Evolutionary conservation across 768 basidiomycete species (phyloP), one percentile per base, ranked within the genome.

Genomic region (Tricholoma flavovirens): DNA sequence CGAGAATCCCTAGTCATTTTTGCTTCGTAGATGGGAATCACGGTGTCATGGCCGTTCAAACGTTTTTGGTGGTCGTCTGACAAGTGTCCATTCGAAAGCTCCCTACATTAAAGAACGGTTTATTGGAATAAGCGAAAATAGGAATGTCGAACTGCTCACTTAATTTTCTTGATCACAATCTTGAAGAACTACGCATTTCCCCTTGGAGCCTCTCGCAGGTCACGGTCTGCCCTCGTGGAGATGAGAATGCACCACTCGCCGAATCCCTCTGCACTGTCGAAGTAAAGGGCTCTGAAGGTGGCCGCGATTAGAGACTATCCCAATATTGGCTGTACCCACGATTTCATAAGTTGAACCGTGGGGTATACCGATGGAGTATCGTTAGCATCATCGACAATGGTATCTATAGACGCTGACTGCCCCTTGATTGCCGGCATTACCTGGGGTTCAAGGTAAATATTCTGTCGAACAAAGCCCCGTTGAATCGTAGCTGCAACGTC

Each of bases 11-110:
- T 61, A 8, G 79, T 80, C 76, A 87, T 82, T 64, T 86, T 87
- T 0, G 87, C 87, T 62, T 87, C 85, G 51, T 77, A 88, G 10
- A 88, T 77, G 0, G 86, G 83, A 3, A 88, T 67, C 0, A 77
- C 77, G 12, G 67, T 66, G 10, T 72, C 68, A 0, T 65, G 51
- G 0, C 76, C 76, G 19, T 73, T 81, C 11, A 88, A 69, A 5
- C 77, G 69, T 66, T 86, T 85, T 60, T 88, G 84, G 58, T 88
- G 88, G 55, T 84, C 82, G 10, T 75, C 73, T 1, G 87, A 87
- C 61, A 89, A 88, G 55, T 83, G 79, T 0, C 87, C 87, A 3
- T 79, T 76, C 0, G 87, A 89, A 9, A 90, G 74, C 57, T 89
- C 83, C 63, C 87, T 88, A 43, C 32, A 49, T 15, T 17, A 9